Evolutionary conservation across 805 yeast species (phyloP).

Genomic region (Monosporozyma solicola): DNA sequence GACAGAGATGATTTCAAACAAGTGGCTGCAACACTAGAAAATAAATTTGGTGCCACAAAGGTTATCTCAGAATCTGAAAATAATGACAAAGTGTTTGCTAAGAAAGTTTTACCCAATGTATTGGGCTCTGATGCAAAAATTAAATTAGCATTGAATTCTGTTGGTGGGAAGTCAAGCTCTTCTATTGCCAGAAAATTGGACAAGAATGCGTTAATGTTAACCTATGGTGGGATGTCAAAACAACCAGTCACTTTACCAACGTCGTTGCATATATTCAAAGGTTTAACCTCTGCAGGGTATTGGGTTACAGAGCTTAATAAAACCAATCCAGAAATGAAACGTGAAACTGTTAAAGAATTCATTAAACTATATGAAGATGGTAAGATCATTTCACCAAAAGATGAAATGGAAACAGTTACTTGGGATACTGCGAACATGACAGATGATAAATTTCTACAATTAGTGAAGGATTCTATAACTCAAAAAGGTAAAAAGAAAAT

Average conservation of each 20-base stretch:
- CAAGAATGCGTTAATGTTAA: slow-evolving; percentile 65
- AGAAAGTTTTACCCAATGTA: slow-evolving; percentile 40
- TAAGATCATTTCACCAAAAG: slow-evolving; percentile 43
- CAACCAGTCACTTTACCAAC: slow-evolving; percentile 93
- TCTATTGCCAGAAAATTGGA: slow-evolving; percentile 77
- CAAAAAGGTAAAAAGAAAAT: slow-evolving; percentile 28
- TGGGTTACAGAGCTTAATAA: slow-evolving; percentile 76
- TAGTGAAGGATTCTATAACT: slow-evolving; percentile 37
- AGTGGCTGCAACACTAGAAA: slow-evolving; percentile 43
- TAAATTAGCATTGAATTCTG: slow-evolving; percentile 80
- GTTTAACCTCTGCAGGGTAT: slow-evolving; percentile 77
- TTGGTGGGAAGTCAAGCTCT: slow-evolving; percentile 83
- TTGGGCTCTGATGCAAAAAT: slow-evolving; percentile 40
- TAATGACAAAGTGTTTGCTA: slow-evolving; percentile 55
- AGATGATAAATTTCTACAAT: slow-evolving; percentile 35
- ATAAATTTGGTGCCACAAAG: slow-evolving; percentile 64
- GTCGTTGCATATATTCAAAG: slow-evolving; percentile 80
- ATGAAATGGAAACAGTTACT: slow-evolving; percentile 32
- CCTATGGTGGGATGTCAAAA: slow-evolving; percentile 97
- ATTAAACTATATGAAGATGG: slow-evolving; percentile 50
- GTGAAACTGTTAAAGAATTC: slow-evolving; percentile 44
- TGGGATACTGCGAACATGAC: slow-evolving; percentile 24
- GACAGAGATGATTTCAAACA: slow-evolving; percentile 72
- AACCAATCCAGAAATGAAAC: slow-evolving; percentile 51
- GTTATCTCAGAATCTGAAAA: slow-evolving; percentile 88